These are phyloP conservation scores for Eucalyptus grandis DNA, from an alignment of 345 rosid species.

Conservation along the genomic window DNA sequence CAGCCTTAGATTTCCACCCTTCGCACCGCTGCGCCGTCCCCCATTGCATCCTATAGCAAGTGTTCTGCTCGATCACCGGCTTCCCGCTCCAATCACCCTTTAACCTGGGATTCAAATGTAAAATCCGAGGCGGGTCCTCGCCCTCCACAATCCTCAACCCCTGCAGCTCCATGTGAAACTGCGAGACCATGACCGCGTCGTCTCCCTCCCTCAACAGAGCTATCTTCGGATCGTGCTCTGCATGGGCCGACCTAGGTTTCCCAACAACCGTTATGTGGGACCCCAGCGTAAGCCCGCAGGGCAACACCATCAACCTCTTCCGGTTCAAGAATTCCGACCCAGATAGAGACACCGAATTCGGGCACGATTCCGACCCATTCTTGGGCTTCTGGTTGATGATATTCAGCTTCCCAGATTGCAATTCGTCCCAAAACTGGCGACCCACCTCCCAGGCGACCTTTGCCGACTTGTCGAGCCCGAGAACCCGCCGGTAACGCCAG, in stretches of 20 bases:
- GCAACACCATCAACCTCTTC: slow-evolving; percentile 48
- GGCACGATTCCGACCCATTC: slow-evolving; percentile 43
- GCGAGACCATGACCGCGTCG: slow-evolving; percentile 49
- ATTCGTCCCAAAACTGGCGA: slow-evolving; percentile 53
- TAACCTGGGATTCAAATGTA: slow-evolving; percentile 87
- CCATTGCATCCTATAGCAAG: slow-evolving; percentile 96
- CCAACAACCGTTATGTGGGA: slow-evolving; percentile 85
- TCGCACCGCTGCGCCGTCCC: slow-evolving; percentile 74
- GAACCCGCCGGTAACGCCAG: slow-evolving; percentile 47
- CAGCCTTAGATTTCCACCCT: slow-evolving; percentile 70
- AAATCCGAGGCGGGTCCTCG: slow-evolving; percentile 90
- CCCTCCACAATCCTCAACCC: slow-evolving; percentile 85
- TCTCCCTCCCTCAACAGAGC: slow-evolving; percentile 29
- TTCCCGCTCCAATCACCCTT: slow-evolving; percentile 83
- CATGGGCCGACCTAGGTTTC: slow-evolving; percentile 59
- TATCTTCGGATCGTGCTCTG: slow-evolving; percentile 49
- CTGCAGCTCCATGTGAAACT: slow-evolving; percentile 80
- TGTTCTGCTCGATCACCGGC: slow-evolving; percentile 92
- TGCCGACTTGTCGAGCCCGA: slow-evolving; percentile 68
- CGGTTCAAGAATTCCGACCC: slow-evolving; percentile 43
- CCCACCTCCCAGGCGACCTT: slow-evolving; percentile 72
- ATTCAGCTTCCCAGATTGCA: slow-evolving; percentile 32
- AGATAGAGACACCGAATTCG: slow-evolving; percentile 46
- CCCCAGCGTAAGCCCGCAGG: slow-evolving; percentile 83
- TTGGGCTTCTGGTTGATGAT: background rate